Conservation (phyloP, 768 basidiomycete genomes). For the Gloeostereum incarnatum region DNA sequence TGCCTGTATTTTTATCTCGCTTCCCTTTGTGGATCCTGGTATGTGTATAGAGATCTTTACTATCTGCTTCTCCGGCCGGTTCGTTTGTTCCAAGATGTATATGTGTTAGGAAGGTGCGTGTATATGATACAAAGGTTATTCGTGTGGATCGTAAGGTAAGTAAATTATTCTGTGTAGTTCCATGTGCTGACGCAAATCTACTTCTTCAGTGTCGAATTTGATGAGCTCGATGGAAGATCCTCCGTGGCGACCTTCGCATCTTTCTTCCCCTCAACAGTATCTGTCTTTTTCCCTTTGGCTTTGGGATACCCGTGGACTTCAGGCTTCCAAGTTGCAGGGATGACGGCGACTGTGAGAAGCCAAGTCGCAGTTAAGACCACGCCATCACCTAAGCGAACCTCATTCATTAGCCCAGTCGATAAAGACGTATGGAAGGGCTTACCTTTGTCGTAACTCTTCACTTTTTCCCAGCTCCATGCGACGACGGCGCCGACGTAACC, state of each 20-base stretch:
- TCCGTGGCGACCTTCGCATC: too few species aligned
- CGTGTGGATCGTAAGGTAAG: too few species aligned
- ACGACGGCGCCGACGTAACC: conserved; percentile 71
- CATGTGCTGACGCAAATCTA: too few species aligned
- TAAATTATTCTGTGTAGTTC: too few species aligned
- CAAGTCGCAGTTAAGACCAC: conserved; percentile 80
- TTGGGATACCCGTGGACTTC: conserved; percentile 4
- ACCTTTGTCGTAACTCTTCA: conserved; percentile 64
- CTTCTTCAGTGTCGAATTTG: too few species aligned
- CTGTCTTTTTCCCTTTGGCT: background rate
- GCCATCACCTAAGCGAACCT: conserved; percentile 45
- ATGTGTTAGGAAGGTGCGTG: too few species aligned
- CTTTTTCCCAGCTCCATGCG: conserved; percentile 70
- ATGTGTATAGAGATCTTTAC: too few species aligned
- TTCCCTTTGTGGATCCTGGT: too few species aligned
- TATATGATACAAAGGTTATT: too few species aligned
- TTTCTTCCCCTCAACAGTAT: background rate
- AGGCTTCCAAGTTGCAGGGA: conserved; percentile 65
- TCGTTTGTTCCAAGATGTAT: too few species aligned
- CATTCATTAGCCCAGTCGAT: conserved; percentile 6
- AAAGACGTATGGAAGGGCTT: conserved; percentile 3
- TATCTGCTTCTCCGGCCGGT: background rate
- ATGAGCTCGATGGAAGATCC: too few species aligned
- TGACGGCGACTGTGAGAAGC: conserved; percentile 66
- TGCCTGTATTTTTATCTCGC: too few species aligned